These are phyloP conservation scores for Lentinula detonsa DNA, from an alignment of 768 basidiomycete species.

Conservation along the genomic window DNA sequence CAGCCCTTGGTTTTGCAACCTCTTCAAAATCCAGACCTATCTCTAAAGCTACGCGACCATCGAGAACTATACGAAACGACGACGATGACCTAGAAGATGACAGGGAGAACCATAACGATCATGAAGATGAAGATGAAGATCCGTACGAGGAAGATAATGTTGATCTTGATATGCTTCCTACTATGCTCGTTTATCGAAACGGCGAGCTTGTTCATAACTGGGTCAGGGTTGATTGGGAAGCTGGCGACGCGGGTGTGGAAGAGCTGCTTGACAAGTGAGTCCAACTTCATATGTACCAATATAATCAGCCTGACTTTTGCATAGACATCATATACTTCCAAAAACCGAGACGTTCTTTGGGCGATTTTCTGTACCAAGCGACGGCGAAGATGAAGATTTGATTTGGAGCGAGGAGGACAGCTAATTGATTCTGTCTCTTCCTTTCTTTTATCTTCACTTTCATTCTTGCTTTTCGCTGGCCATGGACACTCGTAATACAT, in stretches of 20 bases:
- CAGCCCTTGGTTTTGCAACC: constrained; percentile 50
- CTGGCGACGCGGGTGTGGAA: constrained; percentile 58
- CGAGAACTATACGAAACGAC: neutral
- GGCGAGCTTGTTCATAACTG: constrained; percentile 85
- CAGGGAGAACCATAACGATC: constrained; percentile 16
- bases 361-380: constrained; percentile 44
- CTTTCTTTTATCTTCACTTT: neutral
- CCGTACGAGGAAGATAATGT: constrained; percentile 54
- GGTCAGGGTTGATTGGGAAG: constrained; percentile 88
- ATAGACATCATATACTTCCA: constrained; percentile 36
- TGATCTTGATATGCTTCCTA: constrained; percentile 76
- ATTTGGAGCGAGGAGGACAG: constrained; percentile 32
- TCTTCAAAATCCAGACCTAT: constrained; percentile 10
- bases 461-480: neutral
- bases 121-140: constrained; percentile 38
- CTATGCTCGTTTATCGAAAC: constrained; percentile 70
- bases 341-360: constrained; percentile 22
- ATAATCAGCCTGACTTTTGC: constrained; percentile 4
- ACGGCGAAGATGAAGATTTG: constrained; percentile 47
- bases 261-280: constrained; percentile 60
- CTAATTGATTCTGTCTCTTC: neutral
- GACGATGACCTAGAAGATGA: constrained; percentile 39
- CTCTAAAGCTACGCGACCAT: constrained; percentile 7
- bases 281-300: constrained; percentile 3
- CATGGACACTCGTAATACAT: neutral